These are phyloP conservation scores for Talaromyces albobiverticillius DNA, from an alignment of 2,329 filamentous ascomycete species.

Conservation along the genomic window DNA sequence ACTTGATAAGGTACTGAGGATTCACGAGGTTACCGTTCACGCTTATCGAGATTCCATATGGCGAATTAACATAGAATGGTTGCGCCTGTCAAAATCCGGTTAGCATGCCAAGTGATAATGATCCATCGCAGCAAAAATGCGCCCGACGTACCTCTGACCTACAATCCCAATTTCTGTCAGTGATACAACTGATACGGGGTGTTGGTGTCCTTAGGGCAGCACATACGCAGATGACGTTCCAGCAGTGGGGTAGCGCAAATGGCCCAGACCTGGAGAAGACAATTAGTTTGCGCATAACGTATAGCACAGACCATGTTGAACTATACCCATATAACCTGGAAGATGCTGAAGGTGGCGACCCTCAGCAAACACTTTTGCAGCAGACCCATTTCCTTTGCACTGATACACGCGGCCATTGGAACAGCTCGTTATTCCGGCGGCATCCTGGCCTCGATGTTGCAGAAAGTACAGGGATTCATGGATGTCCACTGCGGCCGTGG, in stretches of 20 bases:
- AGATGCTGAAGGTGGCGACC: constrained; percentile 70
- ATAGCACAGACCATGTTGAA: too few relatives aligned
- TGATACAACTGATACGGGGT: too few relatives aligned
- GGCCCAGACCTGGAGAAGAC: constrained; percentile 39
- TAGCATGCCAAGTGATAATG: too few relatives aligned
- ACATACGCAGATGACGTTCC: constrained; percentile 53
- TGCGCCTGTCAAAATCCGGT: too few relatives aligned
- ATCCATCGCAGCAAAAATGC: too few relatives aligned
- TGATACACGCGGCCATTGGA: constrained; percentile 80
- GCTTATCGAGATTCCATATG: constrained; percentile 76
- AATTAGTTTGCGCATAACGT: too few relatives aligned
- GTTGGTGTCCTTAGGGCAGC: too few relatives aligned
- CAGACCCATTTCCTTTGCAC: constrained; percentile 88
- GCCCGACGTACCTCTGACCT: constrained; percentile 86
- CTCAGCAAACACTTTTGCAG: constrained; percentile 64
- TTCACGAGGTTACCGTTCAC: constrained; percentile 92
- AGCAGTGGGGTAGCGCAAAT: constrained; percentile 85
- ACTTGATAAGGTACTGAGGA: constrained; percentile 64
- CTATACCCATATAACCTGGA: constrained; percentile 82
- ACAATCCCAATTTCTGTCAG: constrained; percentile 47
- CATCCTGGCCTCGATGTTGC: constrained; percentile 80
- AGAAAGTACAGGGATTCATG: constrained; percentile 71
- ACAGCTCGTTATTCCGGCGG: constrained; percentile 76
- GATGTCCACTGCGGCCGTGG: too few relatives aligned
- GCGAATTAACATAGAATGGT: constrained; percentile 87